Evolutionary conservation across 1,284 basidiomycete species (phyloP).

Genomic region (Puccinia hordei): DNA sequence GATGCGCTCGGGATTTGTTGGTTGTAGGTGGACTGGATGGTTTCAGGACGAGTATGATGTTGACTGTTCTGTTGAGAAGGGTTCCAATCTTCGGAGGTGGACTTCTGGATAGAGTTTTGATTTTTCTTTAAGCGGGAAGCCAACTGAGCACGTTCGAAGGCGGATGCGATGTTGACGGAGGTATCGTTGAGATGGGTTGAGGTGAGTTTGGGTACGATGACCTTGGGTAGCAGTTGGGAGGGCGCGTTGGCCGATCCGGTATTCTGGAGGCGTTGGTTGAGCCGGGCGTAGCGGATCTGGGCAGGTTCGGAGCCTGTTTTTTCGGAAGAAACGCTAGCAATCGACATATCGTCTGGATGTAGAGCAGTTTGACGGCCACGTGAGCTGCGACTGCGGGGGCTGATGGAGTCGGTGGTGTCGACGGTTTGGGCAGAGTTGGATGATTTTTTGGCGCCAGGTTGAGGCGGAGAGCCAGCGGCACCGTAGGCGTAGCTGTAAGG

Average conservation of each 20-base stretch:
- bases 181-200: conserved; percentile 35
- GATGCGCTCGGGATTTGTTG: not conserved
- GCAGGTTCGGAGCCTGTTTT: not conserved
- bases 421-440: conserved; percentile 10
- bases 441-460: not conserved
- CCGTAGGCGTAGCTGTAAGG: conserved; percentile 44
- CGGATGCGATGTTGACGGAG: conserved; percentile 43
- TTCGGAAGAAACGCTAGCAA: not conserved
- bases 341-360: not conserved
- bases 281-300: conserved; percentile 21
- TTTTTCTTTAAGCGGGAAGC: conserved; percentile 9
- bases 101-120: not conserved
- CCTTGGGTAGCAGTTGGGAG: not conserved
- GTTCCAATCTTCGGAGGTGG: not conserved
- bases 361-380: not conserved
- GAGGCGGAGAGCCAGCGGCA: conserved; percentile 23
- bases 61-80: not conserved
- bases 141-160: conserved; percentile 40
- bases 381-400: not conserved
- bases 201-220: conserved; percentile 17
- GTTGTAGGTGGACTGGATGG: conserved; percentile 1
- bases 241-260: conserved; percentile 23
- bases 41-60: conserved; percentile 5
- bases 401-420: conserved; percentile 12
- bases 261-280: conserved; percentile 30